These are phyloP conservation scores for Silene latifolia DNA, from an alignment of 148 eudicot genomes.

Conservation along the genomic window DNA sequence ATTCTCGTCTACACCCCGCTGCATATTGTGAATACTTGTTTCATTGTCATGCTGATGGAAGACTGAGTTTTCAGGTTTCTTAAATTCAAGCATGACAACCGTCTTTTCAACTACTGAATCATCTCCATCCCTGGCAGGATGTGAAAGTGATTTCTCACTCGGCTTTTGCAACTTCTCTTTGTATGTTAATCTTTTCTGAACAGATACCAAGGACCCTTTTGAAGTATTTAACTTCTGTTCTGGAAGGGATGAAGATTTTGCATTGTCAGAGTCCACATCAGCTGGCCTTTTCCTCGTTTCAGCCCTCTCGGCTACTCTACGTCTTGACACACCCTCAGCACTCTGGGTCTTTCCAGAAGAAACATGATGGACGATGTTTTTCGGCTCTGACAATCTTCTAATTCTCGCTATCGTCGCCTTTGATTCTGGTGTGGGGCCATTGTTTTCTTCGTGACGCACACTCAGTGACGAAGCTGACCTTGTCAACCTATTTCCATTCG, in stretches of 20 bases:
- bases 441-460: constrained; percentile 47
- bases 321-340: no score
- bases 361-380: constrained; percentile 37
- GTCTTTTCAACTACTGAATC: constrained; percentile 76
- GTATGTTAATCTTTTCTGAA: constrained; percentile 34
- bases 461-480: constrained; percentile 73
- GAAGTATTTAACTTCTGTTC: constrained; percentile 39
- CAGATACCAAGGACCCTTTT: constrained; percentile 35
- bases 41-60: constrained; percentile 14
- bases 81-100: constrained; percentile 72
- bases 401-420: constrained; percentile 68
- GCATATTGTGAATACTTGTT: constrained; percentile 17
- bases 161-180: constrained; percentile 35
- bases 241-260: no score
- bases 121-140: constrained; percentile 39
- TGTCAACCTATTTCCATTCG: constrained; percentile 51
- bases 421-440: constrained; percentile 45
- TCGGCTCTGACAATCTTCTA: constrained; percentile 93
- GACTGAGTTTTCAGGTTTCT: constrained; percentile 47
- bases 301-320: no score
- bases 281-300: constrained; percentile 15
- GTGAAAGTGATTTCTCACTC: constrained; percentile 26
- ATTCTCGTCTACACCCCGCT: constrained; percentile 21
- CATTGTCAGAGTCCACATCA: no score
- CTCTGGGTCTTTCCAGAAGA: constrained; percentile 33